These are phyloP conservation scores for Penicillium diatomitis DNA, from an alignment of 495 filamentous ascomycete genomes.

Conservation along the genomic window DNA sequence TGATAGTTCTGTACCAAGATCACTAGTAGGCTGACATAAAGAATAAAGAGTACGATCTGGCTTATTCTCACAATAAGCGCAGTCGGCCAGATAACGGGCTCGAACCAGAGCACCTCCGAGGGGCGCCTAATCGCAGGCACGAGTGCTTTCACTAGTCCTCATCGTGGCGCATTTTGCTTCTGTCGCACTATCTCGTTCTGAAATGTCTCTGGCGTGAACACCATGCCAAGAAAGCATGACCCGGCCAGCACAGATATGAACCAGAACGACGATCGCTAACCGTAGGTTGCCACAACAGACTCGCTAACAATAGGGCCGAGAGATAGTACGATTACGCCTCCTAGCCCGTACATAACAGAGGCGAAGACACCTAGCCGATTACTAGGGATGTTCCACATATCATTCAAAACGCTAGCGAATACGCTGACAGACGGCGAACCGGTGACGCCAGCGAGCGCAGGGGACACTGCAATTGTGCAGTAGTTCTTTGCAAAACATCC, in stretches of 20 bases:
- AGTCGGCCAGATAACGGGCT: neutral
- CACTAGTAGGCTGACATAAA: neutral
- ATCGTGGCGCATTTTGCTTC: neutral
- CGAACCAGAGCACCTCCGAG: neutral
- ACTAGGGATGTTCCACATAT: neutral
- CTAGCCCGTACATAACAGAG: neutral
- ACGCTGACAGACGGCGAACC: neutral
- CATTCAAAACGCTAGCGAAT: neutral
- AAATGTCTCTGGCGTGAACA: neutral
- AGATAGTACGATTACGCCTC: neutral
- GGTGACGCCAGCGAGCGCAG: neutral
- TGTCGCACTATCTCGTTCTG: neutral
- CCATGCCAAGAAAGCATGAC: neutral
- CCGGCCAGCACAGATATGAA: neutral
- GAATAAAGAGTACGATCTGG: neutral
- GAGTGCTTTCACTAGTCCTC: neutral
- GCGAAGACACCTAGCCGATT: neutral
- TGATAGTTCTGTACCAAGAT: neutral
- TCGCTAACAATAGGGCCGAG: neutral
- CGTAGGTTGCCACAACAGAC: neutral
- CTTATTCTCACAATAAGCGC: neutral
- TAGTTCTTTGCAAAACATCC: too few relatives aligned
- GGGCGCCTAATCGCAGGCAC: neutral
- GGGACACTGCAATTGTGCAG: neutral
- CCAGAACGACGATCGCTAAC: neutral